Evolutionary conservation across 2,329 filamentous ascomycete species (phyloP).

Genomic region (Plectosphaerella cucumerina): DNA sequence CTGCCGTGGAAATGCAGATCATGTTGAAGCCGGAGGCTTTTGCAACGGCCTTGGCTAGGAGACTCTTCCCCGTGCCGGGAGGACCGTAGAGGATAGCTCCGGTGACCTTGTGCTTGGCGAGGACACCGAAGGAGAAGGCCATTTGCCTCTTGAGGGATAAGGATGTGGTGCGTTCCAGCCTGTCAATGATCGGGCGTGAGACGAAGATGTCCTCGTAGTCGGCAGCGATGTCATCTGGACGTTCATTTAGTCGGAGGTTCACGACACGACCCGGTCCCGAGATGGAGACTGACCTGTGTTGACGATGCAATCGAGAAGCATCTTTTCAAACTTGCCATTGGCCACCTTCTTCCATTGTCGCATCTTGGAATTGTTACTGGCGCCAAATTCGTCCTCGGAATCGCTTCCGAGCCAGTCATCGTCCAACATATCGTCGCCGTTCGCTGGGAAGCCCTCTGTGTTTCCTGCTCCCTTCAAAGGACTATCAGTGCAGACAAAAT

Average conservation of each 20-base stretch:
- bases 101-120: conserved; percentile 11
- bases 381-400: no score
- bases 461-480: no score
- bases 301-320: conserved; percentile 3
- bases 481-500: no score
- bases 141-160: background rate
- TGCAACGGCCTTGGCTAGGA: conserved; percentile 17
- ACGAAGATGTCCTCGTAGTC: conserved; percentile 2
- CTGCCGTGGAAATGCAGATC: conserved; percentile 13
- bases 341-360: background rate
- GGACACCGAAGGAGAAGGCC: conserved; percentile 15
- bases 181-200: background rate
- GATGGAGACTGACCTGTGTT: conserved; percentile 1
- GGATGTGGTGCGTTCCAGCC: conserved; percentile 1
- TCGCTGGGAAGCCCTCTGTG: no score
- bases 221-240: background rate
- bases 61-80: conserved; percentile 24
- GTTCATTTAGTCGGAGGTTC: no score
- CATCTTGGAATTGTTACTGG: background rate
- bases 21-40: conserved; percentile 14
- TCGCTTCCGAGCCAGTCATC: no score
- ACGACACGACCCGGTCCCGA: no score
- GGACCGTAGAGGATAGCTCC: conserved; percentile 23
- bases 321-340: background rate
- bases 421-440: no score